phyloP scores from a whole-genome alignment of 148 eudicot genomes.

The Arbutus unedo region DNA sequence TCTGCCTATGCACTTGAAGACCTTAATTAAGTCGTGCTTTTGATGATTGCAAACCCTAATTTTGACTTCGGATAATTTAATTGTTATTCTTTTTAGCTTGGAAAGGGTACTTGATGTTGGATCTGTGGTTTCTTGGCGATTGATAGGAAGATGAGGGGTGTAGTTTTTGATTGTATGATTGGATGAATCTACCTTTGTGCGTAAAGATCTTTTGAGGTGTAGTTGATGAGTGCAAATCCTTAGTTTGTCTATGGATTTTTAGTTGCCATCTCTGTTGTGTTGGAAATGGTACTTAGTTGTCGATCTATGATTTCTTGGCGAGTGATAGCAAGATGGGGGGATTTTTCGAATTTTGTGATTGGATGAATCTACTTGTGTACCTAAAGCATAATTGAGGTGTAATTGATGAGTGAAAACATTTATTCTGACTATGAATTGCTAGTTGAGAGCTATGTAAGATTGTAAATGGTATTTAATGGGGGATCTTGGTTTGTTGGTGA shows the following conservation, averaged over 20 bases:
- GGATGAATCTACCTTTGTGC: background rate
- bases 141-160: background rate
- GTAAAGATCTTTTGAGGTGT: background rate
- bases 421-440: background rate
- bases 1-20: background rate
- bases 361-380: slow-evolving; percentile 1
- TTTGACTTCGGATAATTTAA: background rate
- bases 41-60: background rate
- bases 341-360: background rate
- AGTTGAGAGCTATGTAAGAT: background rate
- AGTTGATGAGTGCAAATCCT: background rate
- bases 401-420: background rate
- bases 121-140: slow-evolving; percentile 10
- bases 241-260: background rate
- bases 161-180: background rate
- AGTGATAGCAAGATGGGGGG: background rate
- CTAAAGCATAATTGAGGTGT: background rate
- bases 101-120: background rate
- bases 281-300: background rate
- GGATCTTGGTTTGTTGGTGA: slow-evolving; percentile 14
- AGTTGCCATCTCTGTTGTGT: background rate
- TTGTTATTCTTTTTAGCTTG: background rate
- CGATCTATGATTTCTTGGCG: slow-evolving; percentile 9
- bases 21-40: background rate
- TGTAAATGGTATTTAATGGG: background rate